Percentiles rank a stretch among this genome's conserved stretches.
These are phyloP conservation scores for Pseudofabraea citricarpa DNA, from an alignment of 2,329 filamentous ascomycete species.

Conservation along the genomic window DNA sequence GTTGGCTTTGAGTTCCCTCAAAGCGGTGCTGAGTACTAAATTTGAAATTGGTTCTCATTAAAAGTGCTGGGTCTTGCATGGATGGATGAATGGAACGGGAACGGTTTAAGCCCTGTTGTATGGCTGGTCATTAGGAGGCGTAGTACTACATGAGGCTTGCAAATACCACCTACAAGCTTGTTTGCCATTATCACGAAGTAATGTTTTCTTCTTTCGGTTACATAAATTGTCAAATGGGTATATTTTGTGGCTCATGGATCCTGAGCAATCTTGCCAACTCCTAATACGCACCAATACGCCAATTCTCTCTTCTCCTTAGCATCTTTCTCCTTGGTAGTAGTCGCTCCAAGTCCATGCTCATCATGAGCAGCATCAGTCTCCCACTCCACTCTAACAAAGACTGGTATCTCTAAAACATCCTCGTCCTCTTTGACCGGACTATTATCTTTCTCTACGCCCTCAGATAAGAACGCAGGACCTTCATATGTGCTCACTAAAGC, in stretches of 20 bases:
- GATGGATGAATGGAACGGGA: conserved; percentile 21
- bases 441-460: conserved; percentile 30
- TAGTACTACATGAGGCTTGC: conserved; percentile 21
- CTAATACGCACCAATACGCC: conserved; percentile 93
- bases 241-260: conserved; percentile 27
- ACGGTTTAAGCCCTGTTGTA: conserved; percentile 8
- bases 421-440: conserved; percentile 53
- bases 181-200: conserved; percentile 12
- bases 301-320: conserved; percentile 77
- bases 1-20: conserved; percentile 99
- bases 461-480: conserved; percentile 18
- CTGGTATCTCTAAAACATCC: conserved; percentile 76
- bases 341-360: conserved; percentile 37
- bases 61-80: conserved; percentile 10
- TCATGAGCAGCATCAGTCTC: conserved; percentile 63
- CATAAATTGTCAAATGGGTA: conserved; percentile 25
- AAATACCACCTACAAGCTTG: conserved; percentile 12
- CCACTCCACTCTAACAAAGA: conserved; percentile 92
- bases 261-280: conserved; percentile 72
- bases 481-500: conserved; percentile 36
- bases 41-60: conserved; percentile 17
- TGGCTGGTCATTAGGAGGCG: conserved; percentile 15
- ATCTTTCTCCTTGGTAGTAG: conserved; percentile 45
- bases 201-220: conserved; percentile 2
- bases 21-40: conserved; percentile 78